phyloP scores from a whole-genome alignment of 148 eudicot species.

The Vaccinium vitisidaea region DNA sequence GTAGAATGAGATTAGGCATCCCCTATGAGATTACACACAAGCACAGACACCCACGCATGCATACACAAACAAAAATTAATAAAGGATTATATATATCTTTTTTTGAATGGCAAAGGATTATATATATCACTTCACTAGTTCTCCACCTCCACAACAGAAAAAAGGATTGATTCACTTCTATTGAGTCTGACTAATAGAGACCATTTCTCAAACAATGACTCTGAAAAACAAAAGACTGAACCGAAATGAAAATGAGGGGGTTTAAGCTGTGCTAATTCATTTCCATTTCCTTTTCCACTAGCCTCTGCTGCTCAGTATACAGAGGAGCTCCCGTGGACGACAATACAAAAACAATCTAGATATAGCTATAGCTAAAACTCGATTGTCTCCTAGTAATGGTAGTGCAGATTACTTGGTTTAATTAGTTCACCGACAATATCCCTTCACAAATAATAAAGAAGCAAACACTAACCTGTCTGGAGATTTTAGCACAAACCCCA shows the following conservation, averaged over 20 bases:
- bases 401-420: neutral
- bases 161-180: neutral
- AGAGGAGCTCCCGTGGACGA: neutral
- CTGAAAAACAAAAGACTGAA: neutral
- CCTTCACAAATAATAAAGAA: neutral
- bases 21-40: neutral
- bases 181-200: neutral
- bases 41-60: too few species aligned
- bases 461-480: conserved; percentile 61
- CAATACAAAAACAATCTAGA: neutral
- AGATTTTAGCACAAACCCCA: conserved; percentile 84
- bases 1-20: neutral
- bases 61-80: too few species aligned
- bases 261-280: neutral
- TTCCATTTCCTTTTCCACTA: neutral
- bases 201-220: neutral
- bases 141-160: neutral
- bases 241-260: neutral
- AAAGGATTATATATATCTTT: too few species aligned
- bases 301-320: neutral
- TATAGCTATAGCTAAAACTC: neutral
- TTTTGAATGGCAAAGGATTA: too few species aligned
- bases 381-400: neutral
- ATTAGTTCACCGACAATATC: neutral
- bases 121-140: neutral